Base-by-base conservation (phyloP, 2,329 filamentous ascomycete genomes). In the Lizonia empirigonia region DNA sequence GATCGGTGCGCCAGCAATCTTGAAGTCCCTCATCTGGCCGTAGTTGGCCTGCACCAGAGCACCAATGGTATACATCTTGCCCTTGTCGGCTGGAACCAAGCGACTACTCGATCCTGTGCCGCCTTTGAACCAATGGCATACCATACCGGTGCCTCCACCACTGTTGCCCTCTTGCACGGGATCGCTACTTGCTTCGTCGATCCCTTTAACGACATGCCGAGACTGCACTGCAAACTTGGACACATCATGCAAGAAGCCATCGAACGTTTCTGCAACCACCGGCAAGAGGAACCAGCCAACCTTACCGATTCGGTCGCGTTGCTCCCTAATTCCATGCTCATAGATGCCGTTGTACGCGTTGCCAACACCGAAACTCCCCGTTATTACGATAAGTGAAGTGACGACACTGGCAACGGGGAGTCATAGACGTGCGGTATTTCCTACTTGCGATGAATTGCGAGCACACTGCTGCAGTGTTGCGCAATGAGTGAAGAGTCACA, bases 121-220 rank as follows among this genome's bases (percentile, higher is more conserved):
- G 27, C 84, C 86, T 65, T 88, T 87, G 74, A 84, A 86, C 56
- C 79, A 80, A 61, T 87, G 83, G 62, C 83, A 86, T 29, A 84
- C 78, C 84, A 88, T 87, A 12, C 85, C 85, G 0, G 85, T 85
- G n/a, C 86, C 86, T 15, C 86, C 86, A 3, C 86, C 86, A 1
- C 79, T 80, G 58, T 83, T 84, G 0, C 86, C 86, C 68, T 89
- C 85, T 2, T 72, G 70, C 1, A 88, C 84, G 0, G 74, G 70
- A 1, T 77, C 81, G 7, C 75, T 72, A 2, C 73, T 74, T 0
- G 82, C 84, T 7, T 67, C 74, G 24, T 78, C 74, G 42, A 88
- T 82, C 0, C 83, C 82, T 3, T 74, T 65, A 22, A 82, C 74
- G 26, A 87, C 72, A 55, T 85, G 80, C 45, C 80, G 70, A 0